phyloP scores from a whole-genome alignment of 73 alveolate genomes.

The Stentor roeselii region DNA sequence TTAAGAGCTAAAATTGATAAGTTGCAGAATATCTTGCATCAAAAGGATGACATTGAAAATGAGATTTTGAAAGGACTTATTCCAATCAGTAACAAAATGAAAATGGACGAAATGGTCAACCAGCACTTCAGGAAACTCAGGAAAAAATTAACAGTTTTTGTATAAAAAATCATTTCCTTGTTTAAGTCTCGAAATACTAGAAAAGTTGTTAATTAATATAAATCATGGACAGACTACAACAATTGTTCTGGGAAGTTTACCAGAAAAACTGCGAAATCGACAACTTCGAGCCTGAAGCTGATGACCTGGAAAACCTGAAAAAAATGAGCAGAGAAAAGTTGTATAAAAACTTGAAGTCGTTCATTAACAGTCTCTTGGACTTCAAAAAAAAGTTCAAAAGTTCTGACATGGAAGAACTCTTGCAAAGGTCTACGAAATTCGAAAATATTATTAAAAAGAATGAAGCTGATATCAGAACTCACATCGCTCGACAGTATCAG shows the following conservation, averaged over 20 bases:
- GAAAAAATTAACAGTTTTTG: not conserved
- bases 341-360: no score
- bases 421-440: not conserved
- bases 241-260: not conserved
- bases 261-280: not conserved
- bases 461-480: not conserved
- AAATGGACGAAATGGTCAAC: not conserved
- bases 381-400: not conserved
- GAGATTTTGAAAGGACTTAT: not conserved
- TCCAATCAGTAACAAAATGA: no score
- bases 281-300: not conserved
- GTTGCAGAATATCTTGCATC: not conserved
- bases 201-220: not conserved
- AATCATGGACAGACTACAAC: not conserved
- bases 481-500: not conserved
- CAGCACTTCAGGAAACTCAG: not conserved
- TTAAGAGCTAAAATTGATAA: not conserved
- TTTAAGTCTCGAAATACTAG: no score
- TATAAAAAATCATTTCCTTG: no score
- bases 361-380: not conserved
- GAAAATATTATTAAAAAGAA: not conserved
- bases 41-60: not conserved
- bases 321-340: not conserved
- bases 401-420: not conserved
- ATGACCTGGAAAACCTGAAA: not conserved